Conservation (phyloP, 1,284 basidiomycete genomes). For the Stygiomarasmius scandens region DNA sequence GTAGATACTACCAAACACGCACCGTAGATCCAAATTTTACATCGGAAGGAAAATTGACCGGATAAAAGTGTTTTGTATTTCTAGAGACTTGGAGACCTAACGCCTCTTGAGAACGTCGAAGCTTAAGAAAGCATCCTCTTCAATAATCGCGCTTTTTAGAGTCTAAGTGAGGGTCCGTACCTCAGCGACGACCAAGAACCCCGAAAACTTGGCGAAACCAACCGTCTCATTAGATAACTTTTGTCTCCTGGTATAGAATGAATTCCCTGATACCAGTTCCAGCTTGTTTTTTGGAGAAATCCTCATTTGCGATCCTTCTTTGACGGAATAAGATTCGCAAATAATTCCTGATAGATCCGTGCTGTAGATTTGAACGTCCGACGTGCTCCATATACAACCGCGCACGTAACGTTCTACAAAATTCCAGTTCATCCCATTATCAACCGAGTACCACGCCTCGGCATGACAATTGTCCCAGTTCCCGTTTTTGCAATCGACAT, state of each 20-base stretch:
- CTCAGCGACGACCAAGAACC: constrained; percentile 94
- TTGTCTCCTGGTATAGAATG: constrained; percentile 75
- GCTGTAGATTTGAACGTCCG: constrained; percentile 65
- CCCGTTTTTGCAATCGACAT: constrained; percentile 60
- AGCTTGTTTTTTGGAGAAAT: constrained; percentile 69
- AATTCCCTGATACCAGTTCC: constrained; percentile 78
- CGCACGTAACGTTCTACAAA: constrained; percentile 85
- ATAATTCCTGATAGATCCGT: constrained; percentile 87
- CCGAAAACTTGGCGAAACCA: constrained; percentile 95
- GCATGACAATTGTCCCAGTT: constrained; percentile 60
- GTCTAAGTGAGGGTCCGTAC: too few relatives aligned
- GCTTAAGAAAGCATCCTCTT: too few relatives aligned
- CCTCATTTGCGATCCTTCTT: constrained; percentile 78
- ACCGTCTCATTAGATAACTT: constrained; percentile 85
- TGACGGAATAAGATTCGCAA: constrained; percentile 87
- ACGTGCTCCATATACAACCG: constrained; percentile 87
- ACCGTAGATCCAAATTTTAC: too few relatives aligned
- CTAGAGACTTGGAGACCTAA: too few relatives aligned
- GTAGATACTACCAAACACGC: too few relatives aligned
- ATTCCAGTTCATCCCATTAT: constrained; percentile 82
- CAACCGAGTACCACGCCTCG: constrained; percentile 71
- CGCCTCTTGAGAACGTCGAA: too few relatives aligned
- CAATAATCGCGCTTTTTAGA: too few relatives aligned
- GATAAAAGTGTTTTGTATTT: too few relatives aligned
- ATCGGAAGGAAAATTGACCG: too few relatives aligned